Base-by-base conservation (phyloP, 2,329 filamentous ascomycete species). In the Xylaria multiplex region DNA sequence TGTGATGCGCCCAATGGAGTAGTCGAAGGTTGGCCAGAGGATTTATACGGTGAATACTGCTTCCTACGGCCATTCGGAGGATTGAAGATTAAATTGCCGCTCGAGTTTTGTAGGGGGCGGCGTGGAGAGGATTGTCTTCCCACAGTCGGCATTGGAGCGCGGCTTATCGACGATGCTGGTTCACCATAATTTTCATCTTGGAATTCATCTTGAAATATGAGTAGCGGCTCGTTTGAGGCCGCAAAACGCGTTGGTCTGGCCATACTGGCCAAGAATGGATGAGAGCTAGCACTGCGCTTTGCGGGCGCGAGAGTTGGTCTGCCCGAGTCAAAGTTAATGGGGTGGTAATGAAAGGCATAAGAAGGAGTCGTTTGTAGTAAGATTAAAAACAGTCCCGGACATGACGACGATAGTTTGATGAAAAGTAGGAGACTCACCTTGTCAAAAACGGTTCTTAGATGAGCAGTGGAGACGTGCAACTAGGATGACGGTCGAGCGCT, bases 1-100 rank as follows among this genome's bases (percentile, higher is more conserved):
- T 81, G 78, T 16, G 81, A 76, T 73, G 83, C 85, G 71, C 80
- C 79, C n/a, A 90, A 85, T 69, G 85, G 87, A 72, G 85, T 85
- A 69, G 84, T 84, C 45, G 85, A 89, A 53, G 90, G 88, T 68
- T 86, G 82, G 71, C 83, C 82, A 62, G 80, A 78, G 40, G 84
- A 79, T 80, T 96, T 96, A 74, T 85, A 86, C 11, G 92, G 93
- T 61, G 92, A 96, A 64, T 84, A 85, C 74, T 82, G 85, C 74
- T 84, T 80, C 72, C 82, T 77, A 66, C 83, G 78, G 66, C 83
- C 77, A 71, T 82, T 78, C 69, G 86, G 83, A 27, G 91, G 90
- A 71, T 91, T 88, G 72, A 95, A 84, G 62, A 90, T 81, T 72
- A 90, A 84, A 78, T 91, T 91, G 68, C 84, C 82, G 79, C 85